A percentile compares a stretch with the other conserved stretches of the same genome.
Conservation (phyloP, 768 basidiomycete genomes). For the Lyophyllum decastes region DNA sequence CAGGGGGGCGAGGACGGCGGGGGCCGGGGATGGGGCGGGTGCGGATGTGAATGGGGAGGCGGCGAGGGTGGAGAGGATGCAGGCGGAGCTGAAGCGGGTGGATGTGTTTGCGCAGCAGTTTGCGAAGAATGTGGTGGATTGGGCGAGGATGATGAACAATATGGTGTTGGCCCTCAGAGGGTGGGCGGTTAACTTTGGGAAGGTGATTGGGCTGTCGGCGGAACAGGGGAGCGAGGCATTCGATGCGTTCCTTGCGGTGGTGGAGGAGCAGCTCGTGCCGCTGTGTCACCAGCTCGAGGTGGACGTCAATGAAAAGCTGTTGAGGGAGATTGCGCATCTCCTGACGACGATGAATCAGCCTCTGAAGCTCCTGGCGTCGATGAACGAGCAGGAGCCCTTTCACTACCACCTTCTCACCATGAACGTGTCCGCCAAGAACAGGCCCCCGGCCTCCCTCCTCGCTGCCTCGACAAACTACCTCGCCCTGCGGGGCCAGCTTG, state of each 20-base stretch:
- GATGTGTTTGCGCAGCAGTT: conserved; percentile 63
- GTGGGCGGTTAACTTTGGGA: conserved; percentile 70
- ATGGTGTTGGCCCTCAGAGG: conserved; percentile 49
- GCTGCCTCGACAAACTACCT: conserved; percentile 78
- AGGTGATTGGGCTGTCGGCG: conserved; percentile 61
- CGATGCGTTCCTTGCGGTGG: conserved; percentile 66
- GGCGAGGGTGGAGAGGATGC: conserved; percentile 53
- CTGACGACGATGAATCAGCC: conserved; percentile 64
- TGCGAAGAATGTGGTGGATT: conserved; percentile 62
- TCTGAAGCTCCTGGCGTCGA: conserved; percentile 64
- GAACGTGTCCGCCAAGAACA: conserved; percentile 59
- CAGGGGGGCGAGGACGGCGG: too few species aligned
- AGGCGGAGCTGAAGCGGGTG: conserved; percentile 55
- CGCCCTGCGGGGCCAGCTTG: conserved; percentile 72
- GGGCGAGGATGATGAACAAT: conserved; percentile 54
- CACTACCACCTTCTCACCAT: conserved; percentile 72
- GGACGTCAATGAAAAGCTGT: conserved; percentile 51
- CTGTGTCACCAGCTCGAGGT: conserved; percentile 55
- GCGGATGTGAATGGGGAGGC: conserved; percentile 41
- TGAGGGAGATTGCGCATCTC: conserved; percentile 59
- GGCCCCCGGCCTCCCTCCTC: conserved; percentile 66
- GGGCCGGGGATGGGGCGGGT: too few species aligned
- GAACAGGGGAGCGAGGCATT: conserved; percentile 60
- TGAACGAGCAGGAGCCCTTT: conserved; percentile 73
- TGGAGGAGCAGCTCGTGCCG: conserved; percentile 53